phyloP scores from a whole-genome alignment of 257 asterid genomes.

The Gentiana straminea region DNA sequence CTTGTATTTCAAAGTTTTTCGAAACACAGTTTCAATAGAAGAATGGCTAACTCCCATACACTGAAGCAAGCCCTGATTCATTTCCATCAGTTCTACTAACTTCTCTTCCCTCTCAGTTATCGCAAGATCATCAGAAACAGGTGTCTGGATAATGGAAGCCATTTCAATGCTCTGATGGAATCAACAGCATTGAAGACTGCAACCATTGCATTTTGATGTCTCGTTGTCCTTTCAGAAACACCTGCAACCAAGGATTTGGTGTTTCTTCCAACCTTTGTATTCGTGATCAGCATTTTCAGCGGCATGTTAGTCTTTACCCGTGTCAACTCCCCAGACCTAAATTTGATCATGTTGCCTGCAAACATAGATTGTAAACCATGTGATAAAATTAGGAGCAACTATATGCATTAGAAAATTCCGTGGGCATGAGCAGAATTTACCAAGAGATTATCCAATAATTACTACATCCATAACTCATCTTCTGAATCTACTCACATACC shows the following conservation, averaged over 20 bases:
- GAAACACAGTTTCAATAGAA: constrained; percentile 79
- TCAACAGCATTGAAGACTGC: constrained; percentile 79
- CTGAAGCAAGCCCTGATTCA: constrained; percentile 90
- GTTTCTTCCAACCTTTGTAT: constrained; percentile 87
- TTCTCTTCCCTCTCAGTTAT: constrained; percentile 90
- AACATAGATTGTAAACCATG: constrained; percentile 1
- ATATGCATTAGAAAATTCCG: too few relatives aligned
- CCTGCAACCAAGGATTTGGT: constrained; percentile 77
- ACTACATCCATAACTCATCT: background rate
- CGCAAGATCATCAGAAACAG: constrained; percentile 72
- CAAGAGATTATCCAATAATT: too few relatives aligned
- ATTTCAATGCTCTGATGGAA: constrained; percentile 80
- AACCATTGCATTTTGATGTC: constrained; percentile 73
- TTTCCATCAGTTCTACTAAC: constrained; percentile 78
- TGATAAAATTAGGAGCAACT: too few relatives aligned
- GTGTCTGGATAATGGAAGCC: constrained; percentile 70
- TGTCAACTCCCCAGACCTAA: constrained; percentile 74
- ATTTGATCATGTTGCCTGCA: constrained; percentile 90
- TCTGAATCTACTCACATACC: constrained; percentile 39
- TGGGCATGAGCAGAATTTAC: too few relatives aligned
- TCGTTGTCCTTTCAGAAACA: constrained; percentile 67
- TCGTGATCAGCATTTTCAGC: constrained; percentile 83
- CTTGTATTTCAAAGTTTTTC: constrained; percentile 66
- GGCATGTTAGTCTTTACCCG: constrained; percentile 96
- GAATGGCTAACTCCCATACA: constrained; percentile 97